Evolutionary conservation across 352 stramenopile genomes (phyloP).

Genomic region (Phytophthora meadii): DNA sequence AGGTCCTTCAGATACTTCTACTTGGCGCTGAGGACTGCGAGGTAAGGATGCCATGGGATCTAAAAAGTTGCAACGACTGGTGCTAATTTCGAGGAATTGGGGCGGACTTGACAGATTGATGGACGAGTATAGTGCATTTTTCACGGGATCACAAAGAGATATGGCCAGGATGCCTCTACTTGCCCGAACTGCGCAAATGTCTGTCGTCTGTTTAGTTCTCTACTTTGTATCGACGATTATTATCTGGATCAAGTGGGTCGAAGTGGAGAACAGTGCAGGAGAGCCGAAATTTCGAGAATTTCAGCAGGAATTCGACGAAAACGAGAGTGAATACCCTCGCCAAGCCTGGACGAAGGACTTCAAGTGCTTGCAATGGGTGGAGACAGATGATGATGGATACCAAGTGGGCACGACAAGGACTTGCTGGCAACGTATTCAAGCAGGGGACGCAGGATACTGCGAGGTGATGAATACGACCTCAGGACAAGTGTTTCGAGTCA

Average conservation of each 20-base stretch:
- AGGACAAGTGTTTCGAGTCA: conserved; percentile 59
- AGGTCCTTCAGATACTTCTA: conserved; percentile 9
- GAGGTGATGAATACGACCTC: conserved; percentile 62
- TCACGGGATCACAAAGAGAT: too few relatives aligned
- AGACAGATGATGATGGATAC: conserved; percentile 58
- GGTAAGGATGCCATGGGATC: conserved; percentile 16
- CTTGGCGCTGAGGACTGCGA: conserved; percentile 29
- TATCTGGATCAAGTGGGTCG: conserved; percentile 41
- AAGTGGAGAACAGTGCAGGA: conserved; percentile 24
- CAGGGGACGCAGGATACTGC: conserved; percentile 67
- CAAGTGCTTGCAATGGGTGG: conserved; percentile 70
- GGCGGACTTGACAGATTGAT: conserved; percentile 8
- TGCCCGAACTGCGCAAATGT: conserved; percentile 14
- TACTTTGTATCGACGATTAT: conserved; percentile 37
- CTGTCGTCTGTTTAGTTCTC: conserved; percentile 20
- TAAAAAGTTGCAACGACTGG: conserved; percentile 14
- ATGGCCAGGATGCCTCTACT: conserved; percentile 7
- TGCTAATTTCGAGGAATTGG: background rate
- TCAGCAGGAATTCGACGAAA: conserved; percentile 1
- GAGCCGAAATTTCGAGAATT: background rate
- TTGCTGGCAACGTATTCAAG: conserved; percentile 71
- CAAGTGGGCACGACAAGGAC: conserved; percentile 52
- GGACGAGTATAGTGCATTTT: background rate
- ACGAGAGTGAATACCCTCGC: conserved; percentile 19
- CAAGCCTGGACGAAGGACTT: conserved; percentile 55